Evolutionary conservation across 257 asterid species (phyloP).

Genomic region (Solanum raphanifolium): DNA sequence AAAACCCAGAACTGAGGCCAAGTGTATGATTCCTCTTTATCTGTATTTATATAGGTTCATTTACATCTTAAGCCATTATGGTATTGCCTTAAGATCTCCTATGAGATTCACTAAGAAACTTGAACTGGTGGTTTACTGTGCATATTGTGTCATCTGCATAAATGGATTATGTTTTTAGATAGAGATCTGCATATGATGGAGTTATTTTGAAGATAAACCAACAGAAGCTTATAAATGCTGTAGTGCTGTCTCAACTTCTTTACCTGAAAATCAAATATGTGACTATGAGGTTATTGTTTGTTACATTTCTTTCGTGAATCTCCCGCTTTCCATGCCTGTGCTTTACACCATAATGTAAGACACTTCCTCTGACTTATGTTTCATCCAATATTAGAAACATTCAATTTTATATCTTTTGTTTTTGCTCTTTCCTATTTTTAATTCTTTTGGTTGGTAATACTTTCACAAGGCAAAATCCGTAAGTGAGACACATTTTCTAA

Average conservation of each 20-base stretch:
- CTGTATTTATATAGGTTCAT: background rate
- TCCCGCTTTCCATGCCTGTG: background rate
- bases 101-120: background rate
- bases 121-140: background rate
- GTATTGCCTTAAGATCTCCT: background rate
- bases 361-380: background rate
- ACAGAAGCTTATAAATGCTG: background rate
- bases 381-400: background rate
- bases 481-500: background rate
- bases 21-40: constrained; percentile 39
- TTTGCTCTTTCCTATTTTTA: background rate
- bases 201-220: background rate
- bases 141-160: background rate
- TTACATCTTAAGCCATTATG: background rate
- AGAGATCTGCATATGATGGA: background rate
- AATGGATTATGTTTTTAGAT: background rate
- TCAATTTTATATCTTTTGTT: background rate
- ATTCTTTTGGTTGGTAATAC: background rate
- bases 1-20: constrained; percentile 77
- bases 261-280: background rate
- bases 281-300: background rate
- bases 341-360: background rate
- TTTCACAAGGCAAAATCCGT: background rate
- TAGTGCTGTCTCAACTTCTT: background rate
- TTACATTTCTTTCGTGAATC: background rate